phyloP scores from a whole-genome alignment of 495 filamentous ascomycete species.

The Talaromyces stipitatus region DNA sequence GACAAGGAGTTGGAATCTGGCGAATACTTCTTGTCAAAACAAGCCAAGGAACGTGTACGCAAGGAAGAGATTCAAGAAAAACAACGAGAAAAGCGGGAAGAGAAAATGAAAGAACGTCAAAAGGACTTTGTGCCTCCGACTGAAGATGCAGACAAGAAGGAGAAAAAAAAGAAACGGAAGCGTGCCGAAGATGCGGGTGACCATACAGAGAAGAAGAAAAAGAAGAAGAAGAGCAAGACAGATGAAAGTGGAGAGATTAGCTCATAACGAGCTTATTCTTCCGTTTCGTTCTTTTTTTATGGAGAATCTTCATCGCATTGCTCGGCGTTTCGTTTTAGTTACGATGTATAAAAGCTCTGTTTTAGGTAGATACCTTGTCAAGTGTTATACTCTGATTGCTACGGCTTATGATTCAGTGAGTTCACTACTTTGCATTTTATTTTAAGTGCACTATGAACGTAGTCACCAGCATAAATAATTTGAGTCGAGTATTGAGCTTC shows the following conservation, averaged over 20 bases:
- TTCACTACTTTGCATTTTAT: no score
- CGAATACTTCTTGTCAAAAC: constrained; percentile 90
- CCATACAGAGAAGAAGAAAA: constrained; percentile 30
- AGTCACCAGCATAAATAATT: no score
- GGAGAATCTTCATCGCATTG: not conserved
- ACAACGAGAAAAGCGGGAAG: constrained; percentile 75
- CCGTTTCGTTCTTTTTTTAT: not conserved
- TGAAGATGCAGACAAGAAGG: constrained; percentile 48
- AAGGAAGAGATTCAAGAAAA: constrained; percentile 73
- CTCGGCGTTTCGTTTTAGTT: not conserved
- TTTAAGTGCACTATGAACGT: no score
- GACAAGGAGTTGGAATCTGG: constrained; percentile 97
- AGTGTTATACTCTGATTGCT: not conserved
- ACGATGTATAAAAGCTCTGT: not conserved
- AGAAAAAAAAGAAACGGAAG: constrained; percentile 54
- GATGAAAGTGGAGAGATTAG: not conserved
- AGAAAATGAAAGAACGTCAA: constrained; percentile 79
- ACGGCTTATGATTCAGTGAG: no score
- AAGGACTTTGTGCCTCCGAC: constrained; percentile 80
- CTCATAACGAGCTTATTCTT: not conserved
- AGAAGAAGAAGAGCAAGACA: constrained; percentile 18
- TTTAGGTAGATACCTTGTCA: constrained; percentile 1
- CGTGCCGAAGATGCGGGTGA: constrained; percentile 45
- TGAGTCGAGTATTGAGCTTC: not conserved
- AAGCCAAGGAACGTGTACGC: constrained; percentile 76